Base-by-base conservation (phyloP, 1,284 basidiomycete species). In the Apiotrichum gracile region DNA sequence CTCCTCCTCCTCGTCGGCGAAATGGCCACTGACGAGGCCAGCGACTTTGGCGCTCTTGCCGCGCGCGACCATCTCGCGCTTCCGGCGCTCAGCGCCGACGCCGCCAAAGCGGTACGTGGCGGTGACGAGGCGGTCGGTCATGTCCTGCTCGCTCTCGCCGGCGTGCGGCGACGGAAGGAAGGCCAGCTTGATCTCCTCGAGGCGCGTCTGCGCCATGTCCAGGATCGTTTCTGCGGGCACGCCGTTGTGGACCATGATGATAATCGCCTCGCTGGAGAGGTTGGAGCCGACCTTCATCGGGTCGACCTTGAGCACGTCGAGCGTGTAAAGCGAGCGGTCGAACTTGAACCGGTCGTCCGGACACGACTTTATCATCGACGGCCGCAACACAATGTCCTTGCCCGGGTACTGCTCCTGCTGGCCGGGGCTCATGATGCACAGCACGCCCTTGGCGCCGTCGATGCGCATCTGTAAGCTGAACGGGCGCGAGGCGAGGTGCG, bases 331-430 rank as follows among this genome's bases (percentile, higher is more conserved):
- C 0, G 68, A 66, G 2, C 58, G 61, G 35, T 70, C 68, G 24
- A 49, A 5, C 17, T 42, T 19, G 52, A 47, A 60, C 10, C 22
- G 26, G 5, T 47, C 21, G 0, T 51, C 44, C 0, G 65, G 51
- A 12, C 58, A 33, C 3, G 68, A 61, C 50, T 72, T 72, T 47
- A 70, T 52, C 69, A 70, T 69, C 0, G 68, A 69, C 13, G 63
- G 57, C 2, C 70, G 62, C 1, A 72, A 58, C 2, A 69, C 31
- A 16, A 72, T 52, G 19, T 68, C 64, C 37, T 51, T 63, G 39
- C 60, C 60, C 8, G 61, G 50, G 35, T 66, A 58, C n/a, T 35
- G 48, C 1, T 13, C 16, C 8, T 55, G 51, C 46, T 69, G 62
- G 2, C 35, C 42, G 0, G 49, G 49, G 35, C 55, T 63, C 68